These are phyloP conservation scores for Dendrobium catenatum DNA, from an alignment of 106 monocot genomes.

Conservation along the genomic window DNA sequence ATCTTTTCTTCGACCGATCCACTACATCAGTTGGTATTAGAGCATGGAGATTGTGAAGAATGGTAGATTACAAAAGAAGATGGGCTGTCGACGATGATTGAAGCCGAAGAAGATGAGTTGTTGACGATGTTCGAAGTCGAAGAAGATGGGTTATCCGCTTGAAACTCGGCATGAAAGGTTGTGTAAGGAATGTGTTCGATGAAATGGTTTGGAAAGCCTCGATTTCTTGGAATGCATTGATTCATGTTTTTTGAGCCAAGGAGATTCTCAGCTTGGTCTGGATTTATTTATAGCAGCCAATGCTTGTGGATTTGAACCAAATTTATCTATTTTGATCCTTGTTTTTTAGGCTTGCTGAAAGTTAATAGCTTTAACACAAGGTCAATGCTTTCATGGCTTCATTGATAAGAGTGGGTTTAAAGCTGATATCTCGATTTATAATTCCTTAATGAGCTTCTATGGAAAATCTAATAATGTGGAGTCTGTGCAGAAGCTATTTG, in stretches of 20 bases:
- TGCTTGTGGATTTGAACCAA: conserved; percentile 34
- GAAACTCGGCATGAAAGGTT: conserved; percentile 38
- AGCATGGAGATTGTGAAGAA: too few species aligned
- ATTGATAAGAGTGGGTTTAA: conserved; percentile 37
- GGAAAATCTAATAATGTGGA: too few species aligned
- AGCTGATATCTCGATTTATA: conserved; percentile 26
- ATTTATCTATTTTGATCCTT: conserved; percentile 61
- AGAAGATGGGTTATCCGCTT: conserved; percentile 2
- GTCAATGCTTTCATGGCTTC: conserved; percentile 38
- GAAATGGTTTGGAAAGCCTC: conserved; percentile 41
- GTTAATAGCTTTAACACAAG: conserved; percentile 23
- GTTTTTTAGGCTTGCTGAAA: conserved; percentile 37
- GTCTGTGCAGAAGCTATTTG: too few species aligned
- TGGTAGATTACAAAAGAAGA: too few species aligned
- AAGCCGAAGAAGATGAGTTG: too few species aligned
- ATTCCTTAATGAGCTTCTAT: conserved; percentile 43
- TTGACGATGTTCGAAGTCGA: too few species aligned
- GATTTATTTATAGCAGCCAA: conserved; percentile 30
- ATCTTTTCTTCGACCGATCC: too few species aligned
- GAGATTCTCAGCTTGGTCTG: conserved; percentile 29
- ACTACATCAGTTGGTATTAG: too few species aligned
- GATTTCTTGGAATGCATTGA: conserved; percentile 69
- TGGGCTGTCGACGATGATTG: too few species aligned
- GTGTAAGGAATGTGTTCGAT: conserved; percentile 34
- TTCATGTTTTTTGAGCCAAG: conserved; percentile 40